phyloP scores from a whole-genome alignment of 257 asterid genomes.

The Avicennia marina region DNA sequence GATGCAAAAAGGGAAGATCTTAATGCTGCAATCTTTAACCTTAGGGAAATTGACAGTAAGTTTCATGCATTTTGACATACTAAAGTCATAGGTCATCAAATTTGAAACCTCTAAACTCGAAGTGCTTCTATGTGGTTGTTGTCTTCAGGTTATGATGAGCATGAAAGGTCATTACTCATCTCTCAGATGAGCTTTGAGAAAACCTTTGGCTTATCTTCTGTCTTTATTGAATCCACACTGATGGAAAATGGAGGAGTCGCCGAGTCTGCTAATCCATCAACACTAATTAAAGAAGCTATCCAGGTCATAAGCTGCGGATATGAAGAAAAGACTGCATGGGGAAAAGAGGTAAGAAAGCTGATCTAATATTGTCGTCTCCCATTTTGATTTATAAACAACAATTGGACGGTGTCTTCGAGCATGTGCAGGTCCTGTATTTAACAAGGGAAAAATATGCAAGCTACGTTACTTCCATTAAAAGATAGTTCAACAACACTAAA shows the following conservation, averaged over 20 bases:
- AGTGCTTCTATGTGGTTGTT: constrained; percentile 12
- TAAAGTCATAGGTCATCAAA: no score
- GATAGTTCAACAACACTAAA: no score
- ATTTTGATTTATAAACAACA: no score
- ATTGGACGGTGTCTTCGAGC: no score
- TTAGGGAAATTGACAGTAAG: constrained; percentile 90
- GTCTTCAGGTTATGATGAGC: constrained; percentile 69
- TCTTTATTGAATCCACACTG: constrained; percentile 86
- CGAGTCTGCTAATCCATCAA: constrained; percentile 75
- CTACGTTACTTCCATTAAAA: no score
- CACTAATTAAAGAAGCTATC: constrained; percentile 84
- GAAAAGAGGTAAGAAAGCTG: constrained; percentile 73
- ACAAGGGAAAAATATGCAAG: no score
- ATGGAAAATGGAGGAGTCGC: constrained; percentile 92
- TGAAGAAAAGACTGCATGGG: constrained; percentile 99
- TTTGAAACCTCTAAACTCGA: background rate
- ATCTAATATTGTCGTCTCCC: no score
- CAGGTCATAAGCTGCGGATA: constrained; percentile 95
- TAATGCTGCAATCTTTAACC: constrained; percentile 89
- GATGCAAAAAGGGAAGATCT: constrained; percentile 95
- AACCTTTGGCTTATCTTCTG: constrained; percentile 85
- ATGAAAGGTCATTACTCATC: constrained; percentile 86
- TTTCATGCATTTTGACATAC: constrained; percentile 2
- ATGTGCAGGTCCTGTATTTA: no score
- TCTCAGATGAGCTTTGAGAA: constrained; percentile 97